phyloP scores from a whole-genome alignment of 257 asterid genomes.

The Penstemon eatonii region DNA sequence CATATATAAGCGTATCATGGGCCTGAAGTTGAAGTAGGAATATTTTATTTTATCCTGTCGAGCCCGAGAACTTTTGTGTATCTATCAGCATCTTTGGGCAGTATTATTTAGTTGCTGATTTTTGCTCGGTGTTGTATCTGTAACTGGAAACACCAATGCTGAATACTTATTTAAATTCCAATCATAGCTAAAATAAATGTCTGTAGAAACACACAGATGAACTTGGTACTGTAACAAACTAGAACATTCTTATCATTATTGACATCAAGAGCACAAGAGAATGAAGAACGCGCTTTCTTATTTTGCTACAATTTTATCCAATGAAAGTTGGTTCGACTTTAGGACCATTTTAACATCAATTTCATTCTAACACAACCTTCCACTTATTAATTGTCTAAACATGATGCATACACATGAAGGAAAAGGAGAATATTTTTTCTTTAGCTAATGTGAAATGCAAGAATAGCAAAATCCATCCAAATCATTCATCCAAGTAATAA shows the following conservation, averaged over 20 bases:
- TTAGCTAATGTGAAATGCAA: not conserved
- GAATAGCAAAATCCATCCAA: no score
- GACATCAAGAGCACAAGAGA: not conserved
- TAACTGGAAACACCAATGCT: constrained; percentile 2
- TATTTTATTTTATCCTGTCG: not conserved
- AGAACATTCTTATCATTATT: not conserved
- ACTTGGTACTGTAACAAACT: not conserved
- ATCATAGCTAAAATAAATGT: not conserved
- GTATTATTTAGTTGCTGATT: not conserved
- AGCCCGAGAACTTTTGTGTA: not conserved
- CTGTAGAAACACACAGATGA: not conserved
- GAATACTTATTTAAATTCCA: not conserved
- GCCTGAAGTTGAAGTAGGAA: constrained; percentile 15
- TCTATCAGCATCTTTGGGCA: not conserved
- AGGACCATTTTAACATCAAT: not conserved
- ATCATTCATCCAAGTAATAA: no score
- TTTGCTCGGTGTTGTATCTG: constrained; percentile 1
- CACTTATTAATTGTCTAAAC: no score
- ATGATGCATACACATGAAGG: no score
- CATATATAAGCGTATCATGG: constrained; percentile 15
- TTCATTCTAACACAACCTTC: not conserved
- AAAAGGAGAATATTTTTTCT: not conserved
- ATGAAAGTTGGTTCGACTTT: no score
- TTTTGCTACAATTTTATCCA: not conserved
- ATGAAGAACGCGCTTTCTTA: not conserved